These are phyloP conservation scores for Hypomyces perniciosus DNA, from an alignment of 2,329 filamentous ascomycete species.

Conservation along the genomic window DNA sequence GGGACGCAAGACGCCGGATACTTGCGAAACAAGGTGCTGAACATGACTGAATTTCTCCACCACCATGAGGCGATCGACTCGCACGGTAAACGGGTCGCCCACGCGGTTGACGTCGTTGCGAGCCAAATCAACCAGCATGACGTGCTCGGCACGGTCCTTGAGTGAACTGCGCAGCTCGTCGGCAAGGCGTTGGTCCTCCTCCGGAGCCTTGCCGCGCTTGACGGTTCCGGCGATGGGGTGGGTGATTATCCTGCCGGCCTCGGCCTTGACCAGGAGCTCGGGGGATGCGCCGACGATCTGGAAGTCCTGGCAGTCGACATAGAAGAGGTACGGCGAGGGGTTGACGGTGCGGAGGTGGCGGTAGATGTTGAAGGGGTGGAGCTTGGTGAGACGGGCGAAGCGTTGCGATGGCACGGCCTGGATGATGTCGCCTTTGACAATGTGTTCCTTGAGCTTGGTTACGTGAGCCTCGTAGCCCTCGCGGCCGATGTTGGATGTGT, in stretches of 20 bases:
- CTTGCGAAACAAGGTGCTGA: slow-evolving; percentile 93
- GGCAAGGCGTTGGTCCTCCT: slow-evolving; percentile 77
- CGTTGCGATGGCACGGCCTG: slow-evolving; percentile 95
- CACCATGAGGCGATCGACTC: slow-evolving; percentile 90
- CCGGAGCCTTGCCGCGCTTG: slow-evolving; percentile 71
- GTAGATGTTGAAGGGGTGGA: slow-evolving; percentile 98
- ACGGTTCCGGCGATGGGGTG: slow-evolving; percentile 97
- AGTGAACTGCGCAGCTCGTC: slow-evolving; percentile 70
- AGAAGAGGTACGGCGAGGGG: slow-evolving; percentile 95
- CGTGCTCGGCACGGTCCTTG: slow-evolving; percentile 51
- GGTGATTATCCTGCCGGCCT: slow-evolving; percentile 81
- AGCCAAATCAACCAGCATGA: slow-evolving; percentile 85
- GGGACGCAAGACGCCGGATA: slow-evolving; percentile 78
- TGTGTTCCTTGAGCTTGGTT: slow-evolving; percentile 79
- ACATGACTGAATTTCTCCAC: slow-evolving; percentile 95
- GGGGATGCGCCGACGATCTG: slow-evolving; percentile 93
- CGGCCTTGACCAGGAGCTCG: slow-evolving; percentile 88
- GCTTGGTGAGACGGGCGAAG: slow-evolving; percentile 77
- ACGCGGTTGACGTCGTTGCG: slow-evolving; percentile 96
- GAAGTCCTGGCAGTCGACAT: slow-evolving; percentile 84
- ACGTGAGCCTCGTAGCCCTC: slow-evolving; percentile 90
- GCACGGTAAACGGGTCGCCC: slow-evolving; percentile 81
- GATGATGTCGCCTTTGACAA: slow-evolving; percentile 88
- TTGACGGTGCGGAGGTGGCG: slow-evolving; percentile 94
- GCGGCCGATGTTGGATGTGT: slow-evolving; percentile 86